Conservation (phyloP, 768 basidiomycete species). For the Boletellus ananas region DNA sequence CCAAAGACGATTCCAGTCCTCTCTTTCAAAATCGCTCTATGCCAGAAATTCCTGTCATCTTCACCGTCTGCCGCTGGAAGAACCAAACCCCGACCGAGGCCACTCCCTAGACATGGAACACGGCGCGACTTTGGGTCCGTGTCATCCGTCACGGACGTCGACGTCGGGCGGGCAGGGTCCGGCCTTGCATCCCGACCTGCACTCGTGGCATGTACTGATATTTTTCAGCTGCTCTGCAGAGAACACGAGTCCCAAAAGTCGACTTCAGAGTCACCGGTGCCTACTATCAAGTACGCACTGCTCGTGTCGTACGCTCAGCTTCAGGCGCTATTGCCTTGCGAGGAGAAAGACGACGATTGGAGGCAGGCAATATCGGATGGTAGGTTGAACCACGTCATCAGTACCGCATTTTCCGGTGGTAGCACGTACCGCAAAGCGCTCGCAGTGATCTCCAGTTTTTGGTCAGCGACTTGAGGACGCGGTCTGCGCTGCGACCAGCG, state of each 20-base stretch:
- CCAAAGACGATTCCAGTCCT: conserved; percentile 33
- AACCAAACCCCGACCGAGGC: conserved; percentile 30
- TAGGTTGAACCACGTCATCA: conserved; percentile 23
- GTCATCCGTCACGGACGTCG: conserved; percentile 6
- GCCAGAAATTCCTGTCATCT: conserved; percentile 37
- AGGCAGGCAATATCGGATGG: conserved; percentile 23
- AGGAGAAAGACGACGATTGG: conserved; percentile 36
- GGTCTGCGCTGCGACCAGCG: not conserved
- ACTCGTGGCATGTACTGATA: conserved; percentile 23
- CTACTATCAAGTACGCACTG: conserved; percentile 37
- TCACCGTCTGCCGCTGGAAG: conserved; percentile 11
- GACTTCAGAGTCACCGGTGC: conserved; percentile 7
- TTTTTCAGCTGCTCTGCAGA: conserved; percentile 25
- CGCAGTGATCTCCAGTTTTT: conserved; percentile 13
- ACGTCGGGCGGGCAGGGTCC: conserved; percentile 17
- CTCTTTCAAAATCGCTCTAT: conserved; percentile 42
- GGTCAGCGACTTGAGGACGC: conserved; percentile 5
- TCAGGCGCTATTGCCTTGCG: conserved; percentile 23
- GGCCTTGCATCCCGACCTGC: conserved; percentile 24
- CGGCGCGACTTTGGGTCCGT: conserved; percentile 6
- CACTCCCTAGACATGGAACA: conserved; percentile 28
- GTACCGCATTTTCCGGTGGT: conserved; percentile 23
- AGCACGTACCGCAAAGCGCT: conserved; percentile 28
- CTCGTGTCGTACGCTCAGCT: conserved; percentile 38
- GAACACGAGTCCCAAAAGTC: conserved; percentile 6